Evolutionary conservation across 805 yeast genomes (phyloP).

Genomic region (Hanseniaspora lindneri): DNA sequence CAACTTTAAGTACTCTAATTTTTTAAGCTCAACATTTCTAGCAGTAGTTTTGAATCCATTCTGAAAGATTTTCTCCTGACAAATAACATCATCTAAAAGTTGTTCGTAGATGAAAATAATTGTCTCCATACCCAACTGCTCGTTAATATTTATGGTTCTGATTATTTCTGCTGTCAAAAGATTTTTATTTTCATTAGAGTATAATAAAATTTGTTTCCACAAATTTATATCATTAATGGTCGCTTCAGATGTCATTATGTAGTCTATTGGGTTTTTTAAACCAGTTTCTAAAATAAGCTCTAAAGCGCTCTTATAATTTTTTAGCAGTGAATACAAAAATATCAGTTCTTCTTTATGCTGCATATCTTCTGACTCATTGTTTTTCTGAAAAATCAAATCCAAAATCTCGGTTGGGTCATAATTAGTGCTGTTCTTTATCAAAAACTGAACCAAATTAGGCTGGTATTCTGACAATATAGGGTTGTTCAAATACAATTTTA

Average conservation of each 20-base stretch:
- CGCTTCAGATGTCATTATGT: slow-evolving; percentile 1
- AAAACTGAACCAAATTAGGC: neutral
- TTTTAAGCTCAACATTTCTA: neutral
- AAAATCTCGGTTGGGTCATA: neutral
- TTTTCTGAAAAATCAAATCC: neutral
- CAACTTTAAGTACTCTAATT: slow-evolving; percentile 1
- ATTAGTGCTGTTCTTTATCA: neutral
- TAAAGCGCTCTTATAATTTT: slow-evolving; percentile 3
- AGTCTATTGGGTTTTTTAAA: slow-evolving; percentile 2
- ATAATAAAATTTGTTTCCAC: slow-evolving; percentile 7
- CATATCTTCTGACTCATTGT: too few relatives aligned
- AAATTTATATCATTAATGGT: slow-evolving; percentile 5
- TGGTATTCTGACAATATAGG: neutral
- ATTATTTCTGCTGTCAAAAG: neutral
- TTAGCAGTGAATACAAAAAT: slow-evolving; percentile 1
- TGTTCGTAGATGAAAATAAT: neutral
- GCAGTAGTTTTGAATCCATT: neutral
- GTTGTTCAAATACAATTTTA: neutral
- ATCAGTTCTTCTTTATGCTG: slow-evolving; percentile 8
- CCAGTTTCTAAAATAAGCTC: slow-evolving; percentile 8
- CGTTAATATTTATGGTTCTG: neutral
- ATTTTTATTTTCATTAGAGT: neutral
- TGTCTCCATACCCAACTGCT: neutral
- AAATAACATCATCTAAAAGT: neutral
- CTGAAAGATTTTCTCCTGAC: neutral